Base-by-base conservation (phyloP, 1,139 yeast genomes). In the Saccharomyces hybrid region DNA sequence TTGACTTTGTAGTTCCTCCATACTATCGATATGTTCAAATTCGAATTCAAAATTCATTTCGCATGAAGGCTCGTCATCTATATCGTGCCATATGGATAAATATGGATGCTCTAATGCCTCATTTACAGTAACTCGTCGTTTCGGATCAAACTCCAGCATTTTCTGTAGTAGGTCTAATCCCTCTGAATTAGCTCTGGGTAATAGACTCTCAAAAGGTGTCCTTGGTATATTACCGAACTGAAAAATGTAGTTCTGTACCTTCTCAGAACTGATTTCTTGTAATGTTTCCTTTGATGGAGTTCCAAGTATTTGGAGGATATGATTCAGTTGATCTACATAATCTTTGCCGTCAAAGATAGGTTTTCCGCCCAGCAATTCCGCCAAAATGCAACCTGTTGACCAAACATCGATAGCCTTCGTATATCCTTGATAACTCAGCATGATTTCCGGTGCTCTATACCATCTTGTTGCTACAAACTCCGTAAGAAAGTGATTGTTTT, bases 341-440 rank as follows among this genome's bases (percentile, higher is more conserved):
- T 91, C 97, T 66, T 86, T 86, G 14, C 98, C 98, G 66, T 91
- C 83, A 73, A 91, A 91, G 50, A 91, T 77, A 1, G 98, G 97
- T 64, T 84, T 84, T 0, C 97, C 91, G 2, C 97, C 97, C 21
- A 91, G 75, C 53, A 91, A 76, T 67, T 91, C 98, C 0, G 97
- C 97, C 58, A 91, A 75, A 58, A 91, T 89, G 73, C 98, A 91
- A 1, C 98, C 98, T 42, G 91, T 95, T 0, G 96, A 88, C 98
- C 98, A 91, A 53, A 91, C 79, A 69, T 91, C 98, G 59, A 91
- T 91, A 28, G 97, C 96, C 73, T 89, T 90, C 7, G 97, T 87
- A 72, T 91, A 91, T 58, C 89, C 86, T 65, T 91, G 93, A 14
- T 34, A 14, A 34, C 19, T 34, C 21, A 34, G 21, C 41, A 34